These are phyloP conservation scores for Anacardium occidentale DNA, from an alignment of 345 rosid genomes.

Conservation along the genomic window DNA sequence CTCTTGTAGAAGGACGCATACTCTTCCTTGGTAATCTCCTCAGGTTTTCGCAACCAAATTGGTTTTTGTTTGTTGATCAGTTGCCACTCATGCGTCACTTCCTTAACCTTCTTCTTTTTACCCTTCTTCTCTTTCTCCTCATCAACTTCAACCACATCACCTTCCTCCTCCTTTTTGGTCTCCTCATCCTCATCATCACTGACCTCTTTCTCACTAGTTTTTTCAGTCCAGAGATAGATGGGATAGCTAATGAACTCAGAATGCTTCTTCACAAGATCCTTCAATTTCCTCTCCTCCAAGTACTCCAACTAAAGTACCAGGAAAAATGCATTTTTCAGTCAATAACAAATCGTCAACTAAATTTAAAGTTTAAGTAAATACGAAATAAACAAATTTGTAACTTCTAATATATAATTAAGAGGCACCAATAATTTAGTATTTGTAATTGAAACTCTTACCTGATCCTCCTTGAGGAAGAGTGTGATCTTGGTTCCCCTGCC, in stretches of 20 bases:
- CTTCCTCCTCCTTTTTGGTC: constrained; percentile 45
- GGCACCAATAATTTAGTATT: neutral
- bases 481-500: constrained; percentile 57
- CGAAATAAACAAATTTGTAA: neutral
- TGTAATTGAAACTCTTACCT: constrained; percentile 25
- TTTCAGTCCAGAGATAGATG: constrained; percentile 49
- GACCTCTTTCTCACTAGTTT: constrained; percentile 50
- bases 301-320: constrained; percentile 36
- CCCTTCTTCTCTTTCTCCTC: constrained; percentile 49
- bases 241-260: constrained; percentile 66
- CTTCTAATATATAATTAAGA: too few species aligned
- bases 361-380: too few species aligned
- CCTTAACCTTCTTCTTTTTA: constrained; percentile 57
- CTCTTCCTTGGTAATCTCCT: constrained; percentile 52
- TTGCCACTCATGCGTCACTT: constrained; percentile 53
- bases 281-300: constrained; percentile 55
- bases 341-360: neutral
- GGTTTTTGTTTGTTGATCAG: constrained; percentile 56
- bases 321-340: neutral
- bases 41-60: constrained; percentile 51
- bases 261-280: constrained; percentile 58
- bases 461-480: constrained; percentile 52
- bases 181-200: constrained; percentile 61
- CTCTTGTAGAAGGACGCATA: constrained; percentile 58
- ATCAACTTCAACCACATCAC: constrained; percentile 47